Evolutionary conservation across 768 basidiomycete species (phyloP).

Genomic region (Termitomyces titanicus): DNA sequence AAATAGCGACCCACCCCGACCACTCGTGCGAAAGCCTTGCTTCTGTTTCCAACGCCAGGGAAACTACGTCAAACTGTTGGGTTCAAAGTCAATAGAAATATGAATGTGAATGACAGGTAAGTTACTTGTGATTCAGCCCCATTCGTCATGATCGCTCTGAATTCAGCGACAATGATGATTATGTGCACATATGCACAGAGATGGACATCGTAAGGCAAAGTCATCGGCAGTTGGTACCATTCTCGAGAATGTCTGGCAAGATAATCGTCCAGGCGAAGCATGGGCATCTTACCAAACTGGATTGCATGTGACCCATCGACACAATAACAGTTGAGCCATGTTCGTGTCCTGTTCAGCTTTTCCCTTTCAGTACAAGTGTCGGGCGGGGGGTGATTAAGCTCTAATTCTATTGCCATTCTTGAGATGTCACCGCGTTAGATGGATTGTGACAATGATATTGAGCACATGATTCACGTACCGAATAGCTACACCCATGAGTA

Average conservation of each 20-base stretch:
- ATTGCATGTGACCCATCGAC: slow-evolving; percentile 74
- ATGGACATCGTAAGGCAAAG: slow-evolving; percentile 41
- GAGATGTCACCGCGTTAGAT: neutral
- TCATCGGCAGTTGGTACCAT: slow-evolving; percentile 45
- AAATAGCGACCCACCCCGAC: slow-evolving; percentile 37
- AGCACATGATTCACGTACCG: slow-evolving; percentile 31
- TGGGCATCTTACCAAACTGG: slow-evolving; percentile 71
- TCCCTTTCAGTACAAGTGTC: slow-evolving; percentile 55
- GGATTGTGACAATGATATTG: neutral
- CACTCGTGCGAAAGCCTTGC: slow-evolving; percentile 32
- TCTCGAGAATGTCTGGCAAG: slow-evolving; percentile 45
- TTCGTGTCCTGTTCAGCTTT: slow-evolving; percentile 65
- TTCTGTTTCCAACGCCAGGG: slow-evolving; percentile 34
- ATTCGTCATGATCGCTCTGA: slow-evolving; percentile 25
- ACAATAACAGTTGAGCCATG: slow-evolving; percentile 75
- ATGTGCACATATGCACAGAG: slow-evolving; percentile 52
- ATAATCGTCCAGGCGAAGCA: slow-evolving; percentile 60
- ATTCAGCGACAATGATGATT: slow-evolving; percentile 45
- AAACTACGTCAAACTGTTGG: slow-evolving; percentile 32
- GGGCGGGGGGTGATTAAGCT: slow-evolving; percentile 54
- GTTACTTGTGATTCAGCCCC: slow-evolving; percentile 2
- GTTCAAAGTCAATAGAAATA: neutral
- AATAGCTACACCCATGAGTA: slow-evolving; percentile 69
- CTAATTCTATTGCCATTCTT: slow-evolving; percentile 72
- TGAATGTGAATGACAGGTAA: neutral